A percentile compares a stretch with the other conserved stretches of the same genome.
These are phyloP conservation scores for Zygosaccharomyces pseudobailii DNA, from an alignment of 1,139 yeast species.

Conservation along the genomic window DNA sequence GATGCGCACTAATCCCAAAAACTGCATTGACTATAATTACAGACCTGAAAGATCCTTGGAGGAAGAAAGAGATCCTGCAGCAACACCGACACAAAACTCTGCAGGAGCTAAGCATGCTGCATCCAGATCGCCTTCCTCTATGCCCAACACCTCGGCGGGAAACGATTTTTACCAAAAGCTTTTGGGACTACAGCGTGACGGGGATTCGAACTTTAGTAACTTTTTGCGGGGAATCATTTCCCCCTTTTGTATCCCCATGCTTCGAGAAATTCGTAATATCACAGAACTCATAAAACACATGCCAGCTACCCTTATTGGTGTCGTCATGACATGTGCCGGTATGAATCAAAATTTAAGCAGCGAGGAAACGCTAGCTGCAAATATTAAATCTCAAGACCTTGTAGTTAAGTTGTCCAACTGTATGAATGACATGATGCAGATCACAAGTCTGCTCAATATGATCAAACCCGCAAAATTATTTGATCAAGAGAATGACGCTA, in stretches of 20 bases:
- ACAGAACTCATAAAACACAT: conserved; percentile 27
- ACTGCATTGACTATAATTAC: conserved; percentile 27
- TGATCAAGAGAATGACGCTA: conserved; percentile 18
- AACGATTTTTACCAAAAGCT: conserved; percentile 27
- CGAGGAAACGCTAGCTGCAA: neutral
- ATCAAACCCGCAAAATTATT: conserved; percentile 31
- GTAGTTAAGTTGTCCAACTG: conserved; percentile 31
- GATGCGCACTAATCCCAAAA: conserved; percentile 30
- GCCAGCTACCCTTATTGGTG: conserved; percentile 30
- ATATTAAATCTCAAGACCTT: conserved; percentile 23
- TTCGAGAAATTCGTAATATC: conserved; percentile 26
- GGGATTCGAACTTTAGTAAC: conserved; percentile 17
- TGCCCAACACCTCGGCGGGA: conserved; percentile 6
- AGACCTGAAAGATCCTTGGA: conserved; percentile 13
- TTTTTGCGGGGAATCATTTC: conserved; percentile 26
- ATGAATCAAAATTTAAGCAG: conserved; percentile 1
- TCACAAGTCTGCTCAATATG: conserved; percentile 28
- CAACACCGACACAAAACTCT: neutral
- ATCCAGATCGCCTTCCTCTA: conserved; percentile 1
- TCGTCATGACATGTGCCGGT: conserved; percentile 23
- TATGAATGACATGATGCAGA: conserved; percentile 33
- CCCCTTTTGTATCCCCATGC: conserved; percentile 29
- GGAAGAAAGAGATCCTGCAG: neutral
- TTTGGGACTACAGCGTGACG: conserved; percentile 26
- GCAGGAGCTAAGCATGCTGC: neutral